phyloP scores from a whole-genome alignment of 208 protist species.

The Lotmaria passim region DNA sequence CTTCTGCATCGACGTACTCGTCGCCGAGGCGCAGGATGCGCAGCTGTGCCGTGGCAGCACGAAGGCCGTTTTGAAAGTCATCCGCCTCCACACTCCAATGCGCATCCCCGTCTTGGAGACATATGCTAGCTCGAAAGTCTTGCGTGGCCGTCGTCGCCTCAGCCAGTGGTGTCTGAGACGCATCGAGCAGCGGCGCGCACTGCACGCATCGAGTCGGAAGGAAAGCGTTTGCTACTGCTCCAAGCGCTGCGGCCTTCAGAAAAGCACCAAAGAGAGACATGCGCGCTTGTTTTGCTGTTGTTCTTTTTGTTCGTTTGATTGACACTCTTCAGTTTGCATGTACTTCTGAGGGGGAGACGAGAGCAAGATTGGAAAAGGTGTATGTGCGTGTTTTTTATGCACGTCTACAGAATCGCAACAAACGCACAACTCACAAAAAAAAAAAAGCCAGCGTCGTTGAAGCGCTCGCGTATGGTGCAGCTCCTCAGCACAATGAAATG shows the following conservation, averaged over 20 bases:
- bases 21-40: constrained; percentile 45
- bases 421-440: no score
- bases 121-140: constrained; percentile 23
- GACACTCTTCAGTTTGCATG: no score
- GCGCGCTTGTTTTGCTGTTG: background rate
- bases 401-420: no score
- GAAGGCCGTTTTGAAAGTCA: constrained; percentile 13
- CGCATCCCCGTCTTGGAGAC: constrained; percentile 8
- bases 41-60: constrained; percentile 19
- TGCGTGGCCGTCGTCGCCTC: background rate
- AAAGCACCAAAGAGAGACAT: constrained; percentile 2
- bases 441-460: no score
- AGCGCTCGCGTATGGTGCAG: no score
- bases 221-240: background rate
- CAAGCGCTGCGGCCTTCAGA: constrained; percentile 13
- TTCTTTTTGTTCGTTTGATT: no score
- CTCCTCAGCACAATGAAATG: no score
- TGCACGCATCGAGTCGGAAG: background rate
- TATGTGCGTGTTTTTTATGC: no score
- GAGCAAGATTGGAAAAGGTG: no score
- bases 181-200: background rate
- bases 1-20: constrained; percentile 34
- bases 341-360: no score
- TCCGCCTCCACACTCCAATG: constrained; percentile 29
- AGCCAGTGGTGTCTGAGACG: background rate